Base-by-base conservation (phyloP, 768 basidiomycete species). In the Mycena chlorophos region DNA sequence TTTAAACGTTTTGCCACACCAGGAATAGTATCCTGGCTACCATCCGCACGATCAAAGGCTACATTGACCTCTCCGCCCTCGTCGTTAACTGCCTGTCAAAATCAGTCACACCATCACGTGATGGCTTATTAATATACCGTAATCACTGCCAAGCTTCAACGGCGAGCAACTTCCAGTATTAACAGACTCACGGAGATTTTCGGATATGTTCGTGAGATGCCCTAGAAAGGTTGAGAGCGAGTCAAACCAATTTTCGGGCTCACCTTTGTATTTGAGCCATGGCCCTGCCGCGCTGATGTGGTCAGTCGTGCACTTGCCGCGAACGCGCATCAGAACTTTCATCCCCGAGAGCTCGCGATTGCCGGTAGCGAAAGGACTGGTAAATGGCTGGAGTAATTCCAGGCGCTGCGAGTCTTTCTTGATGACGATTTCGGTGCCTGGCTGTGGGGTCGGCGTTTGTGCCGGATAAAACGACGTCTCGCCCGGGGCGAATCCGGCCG, bases 271-370 rank as follows among this genome's bases (percentile, higher is more conserved):
- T 76, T 98, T 98, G 61, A 99, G 75, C 97, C 97, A 99, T 29
- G 94, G 92, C 2, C 97, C 90, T 28, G 97, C 97, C 34, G 97
- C 97, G 29, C 91, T 94, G 54, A 98, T 99, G 68, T 98, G 97
- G 66, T 99, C 97, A 17, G 97, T 99, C 13, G 97, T 99, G 71
- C 97, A 99, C 74, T 99, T 98, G n/a, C 97, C 97, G 61, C 91
- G 78, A 5, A 98, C 92, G 27, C 94, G 77, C 81, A 98, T 84
- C 48, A 99, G 71, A 49, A 96, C 91, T 64, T 85, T 91, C 69
- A 98, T 74, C 22, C 81, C 63, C 8, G 93, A 88, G 16, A 98
- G 77, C 74, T 99, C 97, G 31, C 86, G 70, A 14, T 79, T 68
- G 26, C 67, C 72, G 45, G 71, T 65, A 16, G 76, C 78, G 66